These are phyloP conservation scores for Ustilaginoidea virens DNA, from an alignment of 2,329 filamentous ascomycete species.

Conservation along the genomic window DNA sequence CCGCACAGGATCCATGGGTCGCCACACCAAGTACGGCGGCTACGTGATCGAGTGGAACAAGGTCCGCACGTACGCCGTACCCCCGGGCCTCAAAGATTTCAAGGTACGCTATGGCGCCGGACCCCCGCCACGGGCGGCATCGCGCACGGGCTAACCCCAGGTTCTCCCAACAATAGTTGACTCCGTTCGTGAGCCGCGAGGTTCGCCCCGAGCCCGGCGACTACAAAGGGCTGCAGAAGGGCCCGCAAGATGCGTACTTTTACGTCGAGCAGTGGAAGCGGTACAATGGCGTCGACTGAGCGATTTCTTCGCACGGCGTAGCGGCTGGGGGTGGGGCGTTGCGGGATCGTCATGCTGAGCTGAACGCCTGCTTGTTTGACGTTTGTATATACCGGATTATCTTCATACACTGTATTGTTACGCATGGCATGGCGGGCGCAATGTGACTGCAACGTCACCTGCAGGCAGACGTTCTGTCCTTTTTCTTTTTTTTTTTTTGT, in stretches of 20 bases:
- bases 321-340: no score
- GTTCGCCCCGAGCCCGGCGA: constrained; percentile 36
- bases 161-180: constrained; percentile 58
- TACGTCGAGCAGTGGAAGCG: constrained; percentile 54
- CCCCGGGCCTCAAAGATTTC: constrained; percentile 48
- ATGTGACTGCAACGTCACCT: no score
- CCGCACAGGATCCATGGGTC: constrained; percentile 72
- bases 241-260: constrained; percentile 43
- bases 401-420: no score
- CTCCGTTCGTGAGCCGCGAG: constrained; percentile 57
- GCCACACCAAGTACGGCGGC: constrained; percentile 67
- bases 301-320: not conserved
- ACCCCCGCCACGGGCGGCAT: no score
- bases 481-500: not conserved
- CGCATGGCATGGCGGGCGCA: no score
- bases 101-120: constrained; percentile 56
- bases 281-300: constrained; percentile 46
- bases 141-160: no score
- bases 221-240: constrained; percentile 35
- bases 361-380: no score
- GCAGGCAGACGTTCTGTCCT: constrained; percentile 9
- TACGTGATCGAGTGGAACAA: constrained; percentile 76
- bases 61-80: constrained; percentile 81
- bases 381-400: no score
- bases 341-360: no score